Conservation (phyloP, 2,329 filamentous ascomycete genomes). For the Penicillium sp. region DNA sequence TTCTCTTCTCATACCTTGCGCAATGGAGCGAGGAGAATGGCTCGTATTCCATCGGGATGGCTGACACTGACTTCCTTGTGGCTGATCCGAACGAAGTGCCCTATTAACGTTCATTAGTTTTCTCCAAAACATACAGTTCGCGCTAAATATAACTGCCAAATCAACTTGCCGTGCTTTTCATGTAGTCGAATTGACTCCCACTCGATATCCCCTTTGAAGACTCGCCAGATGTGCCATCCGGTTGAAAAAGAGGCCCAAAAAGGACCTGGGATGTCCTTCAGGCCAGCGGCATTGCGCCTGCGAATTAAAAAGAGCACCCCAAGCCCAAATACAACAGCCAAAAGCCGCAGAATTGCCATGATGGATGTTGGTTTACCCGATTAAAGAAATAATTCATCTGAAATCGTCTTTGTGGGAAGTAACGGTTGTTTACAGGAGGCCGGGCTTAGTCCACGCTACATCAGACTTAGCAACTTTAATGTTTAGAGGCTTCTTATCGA, state of each 20-base stretch:
- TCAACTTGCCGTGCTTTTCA: background rate
- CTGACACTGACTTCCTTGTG: slow-evolving; percentile 5
- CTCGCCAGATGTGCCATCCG: background rate
- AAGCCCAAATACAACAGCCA: background rate
- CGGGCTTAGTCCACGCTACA: too few species aligned
- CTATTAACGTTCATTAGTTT: background rate
- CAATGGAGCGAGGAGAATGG: background rate
- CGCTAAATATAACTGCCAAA: background rate
- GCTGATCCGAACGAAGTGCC: background rate
- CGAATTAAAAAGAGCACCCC: background rate
- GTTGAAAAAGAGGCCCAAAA: background rate
- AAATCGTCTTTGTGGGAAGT: too few species aligned
- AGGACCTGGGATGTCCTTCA: background rate
- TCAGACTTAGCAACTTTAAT: too few species aligned
- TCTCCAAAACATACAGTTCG: too few species aligned
- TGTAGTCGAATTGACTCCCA: background rate
- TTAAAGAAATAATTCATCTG: background rate
- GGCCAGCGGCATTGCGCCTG: background rate
- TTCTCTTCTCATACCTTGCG: slow-evolving; percentile 5
- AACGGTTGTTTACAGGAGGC: too few species aligned
- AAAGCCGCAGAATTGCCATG: background rate
- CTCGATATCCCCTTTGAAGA: background rate
- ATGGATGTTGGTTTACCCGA: background rate
- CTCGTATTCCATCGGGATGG: slow-evolving; percentile 6
- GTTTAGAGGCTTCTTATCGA: too few species aligned